Evolutionary conservation across 179 eudicot genomes (phyloP).

Genomic region (Spergularia azorica): DNA sequence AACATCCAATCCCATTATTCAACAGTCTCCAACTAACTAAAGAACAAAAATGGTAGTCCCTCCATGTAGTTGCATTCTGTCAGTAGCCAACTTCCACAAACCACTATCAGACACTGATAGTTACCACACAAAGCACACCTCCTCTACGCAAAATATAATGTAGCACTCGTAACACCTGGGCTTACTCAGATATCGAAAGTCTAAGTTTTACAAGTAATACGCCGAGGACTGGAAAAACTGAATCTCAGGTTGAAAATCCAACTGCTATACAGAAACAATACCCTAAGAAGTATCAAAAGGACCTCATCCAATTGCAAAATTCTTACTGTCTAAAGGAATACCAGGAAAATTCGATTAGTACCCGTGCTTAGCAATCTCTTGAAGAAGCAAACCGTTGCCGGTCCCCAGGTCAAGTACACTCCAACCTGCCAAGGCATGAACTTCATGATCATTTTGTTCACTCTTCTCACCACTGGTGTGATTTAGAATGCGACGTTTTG

Average conservation of each 20-base stretch:
- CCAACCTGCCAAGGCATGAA: slow-evolving; percentile 63
- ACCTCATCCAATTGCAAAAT: not conserved
- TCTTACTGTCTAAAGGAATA: slow-evolving; percentile 11
- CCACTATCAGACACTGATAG: too few species aligned
- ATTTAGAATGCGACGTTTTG: slow-evolving; percentile 52
- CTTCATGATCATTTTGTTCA: slow-evolving; percentile 44
- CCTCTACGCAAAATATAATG: not conserved
- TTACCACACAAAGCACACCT: too few species aligned
- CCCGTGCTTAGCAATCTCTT: slow-evolving; percentile 96
- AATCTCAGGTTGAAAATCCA: not conserved
- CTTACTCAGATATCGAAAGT: not conserved
- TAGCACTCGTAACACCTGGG: not conserved
- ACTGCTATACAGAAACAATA: not conserved
- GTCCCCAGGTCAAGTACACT: slow-evolving; percentile 96
- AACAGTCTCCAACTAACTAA: not conserved
- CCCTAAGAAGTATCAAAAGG: slow-evolving; percentile 9
- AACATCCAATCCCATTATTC: not conserved
- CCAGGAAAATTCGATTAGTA: slow-evolving; percentile 29
- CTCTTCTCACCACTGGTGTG: slow-evolving; percentile 43
- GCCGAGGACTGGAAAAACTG: not conserved
- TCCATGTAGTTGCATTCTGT: not conserved
- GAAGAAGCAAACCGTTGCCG: slow-evolving; percentile 97
- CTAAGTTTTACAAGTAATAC: slow-evolving; percentile 2
- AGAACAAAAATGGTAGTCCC: not conserved
- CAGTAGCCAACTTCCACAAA: not conserved